Conservation (phyloP, 441 rosid genomes). For the Sinapis alba region DNA sequence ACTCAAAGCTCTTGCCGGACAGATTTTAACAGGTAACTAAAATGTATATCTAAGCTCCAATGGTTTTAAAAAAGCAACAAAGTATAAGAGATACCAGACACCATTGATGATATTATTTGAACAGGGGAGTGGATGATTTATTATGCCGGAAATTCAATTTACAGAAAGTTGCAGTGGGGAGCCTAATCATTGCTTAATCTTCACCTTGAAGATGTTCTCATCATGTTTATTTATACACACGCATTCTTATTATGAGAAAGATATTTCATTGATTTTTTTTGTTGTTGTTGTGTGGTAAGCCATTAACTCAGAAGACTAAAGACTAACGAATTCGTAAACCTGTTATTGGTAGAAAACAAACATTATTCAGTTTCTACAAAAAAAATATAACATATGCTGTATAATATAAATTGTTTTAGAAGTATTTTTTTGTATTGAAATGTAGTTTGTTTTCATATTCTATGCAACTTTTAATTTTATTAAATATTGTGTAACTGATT, state of each 20-base stretch:
- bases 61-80: not conserved
- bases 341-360: not conserved
- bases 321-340: slow-evolving; percentile 24
- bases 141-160: slow-evolving; percentile 11
- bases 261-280: slow-evolving; percentile 9
- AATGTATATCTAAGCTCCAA: not conserved
- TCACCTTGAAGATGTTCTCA: slow-evolving; percentile 14
- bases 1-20: slow-evolving; percentile 31
- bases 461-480: too few species aligned
- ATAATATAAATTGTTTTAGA: too few species aligned
- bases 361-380: too few species aligned
- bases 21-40: slow-evolving; percentile 27
- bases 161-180: slow-evolving; percentile 14
- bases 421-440: too few species aligned
- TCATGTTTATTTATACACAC: slow-evolving; percentile 28
- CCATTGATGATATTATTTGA: slow-evolving; percentile 21
- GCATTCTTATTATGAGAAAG: not conserved
- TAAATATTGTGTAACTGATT: too few species aligned
- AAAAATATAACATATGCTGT: too few species aligned
- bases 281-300: slow-evolving; percentile 19
- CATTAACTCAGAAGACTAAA: slow-evolving; percentile 22
- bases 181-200: slow-evolving; percentile 24
- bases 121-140: slow-evolving; percentile 30
- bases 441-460: too few species aligned
- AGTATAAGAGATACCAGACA: slow-evolving; percentile 1